A percentile compares a stretch with the other conserved stretches of the same genome.
Evolutionary conservation across 257 asterid genomes (phyloP).

Genomic region (Agastache rugosa): DNA sequence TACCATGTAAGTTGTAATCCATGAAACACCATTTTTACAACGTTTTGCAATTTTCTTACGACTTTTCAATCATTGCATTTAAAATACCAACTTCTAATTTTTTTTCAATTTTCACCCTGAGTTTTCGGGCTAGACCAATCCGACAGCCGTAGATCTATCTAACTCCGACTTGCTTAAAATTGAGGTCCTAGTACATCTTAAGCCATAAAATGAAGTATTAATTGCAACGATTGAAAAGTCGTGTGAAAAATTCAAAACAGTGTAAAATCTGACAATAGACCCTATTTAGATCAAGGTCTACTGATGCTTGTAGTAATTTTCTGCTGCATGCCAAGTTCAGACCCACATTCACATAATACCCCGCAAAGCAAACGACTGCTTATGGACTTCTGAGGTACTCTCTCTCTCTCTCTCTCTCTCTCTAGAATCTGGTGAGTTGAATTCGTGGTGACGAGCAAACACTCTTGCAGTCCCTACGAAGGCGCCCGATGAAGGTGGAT

Average conservation of each 20-base stretch:
- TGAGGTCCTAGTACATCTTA: too few species aligned
- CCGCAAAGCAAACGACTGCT: slow-evolving; percentile 82
- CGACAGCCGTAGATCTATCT: too few species aligned
- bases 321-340: slow-evolving; percentile 56
- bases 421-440: not conserved
- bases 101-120: too few species aligned
- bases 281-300: not conserved
- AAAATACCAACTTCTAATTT: too few species aligned
- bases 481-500: slow-evolving; percentile 69
- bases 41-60: not conserved
- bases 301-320: slow-evolving; percentile 39
- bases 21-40: not conserved
- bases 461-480: slow-evolving; percentile 57
- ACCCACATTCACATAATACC: slow-evolving; percentile 98
- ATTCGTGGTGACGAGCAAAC: slow-evolving; percentile 13
- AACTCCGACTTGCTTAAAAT: too few species aligned
- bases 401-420: not conserved
- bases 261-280: not conserved
- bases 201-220: too few species aligned
- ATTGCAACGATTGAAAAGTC: too few species aligned
- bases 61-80: not conserved
- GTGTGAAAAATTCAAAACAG: not conserved
- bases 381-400: slow-evolving; percentile 92
- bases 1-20: slow-evolving; percentile 67
- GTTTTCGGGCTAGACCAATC: too few species aligned